Percentiles rank a stretch among this genome's conserved stretches.
These are phyloP conservation scores for Fagus sylvatica DNA, from an alignment of 306 rosid species.

Conservation along the genomic window DNA sequence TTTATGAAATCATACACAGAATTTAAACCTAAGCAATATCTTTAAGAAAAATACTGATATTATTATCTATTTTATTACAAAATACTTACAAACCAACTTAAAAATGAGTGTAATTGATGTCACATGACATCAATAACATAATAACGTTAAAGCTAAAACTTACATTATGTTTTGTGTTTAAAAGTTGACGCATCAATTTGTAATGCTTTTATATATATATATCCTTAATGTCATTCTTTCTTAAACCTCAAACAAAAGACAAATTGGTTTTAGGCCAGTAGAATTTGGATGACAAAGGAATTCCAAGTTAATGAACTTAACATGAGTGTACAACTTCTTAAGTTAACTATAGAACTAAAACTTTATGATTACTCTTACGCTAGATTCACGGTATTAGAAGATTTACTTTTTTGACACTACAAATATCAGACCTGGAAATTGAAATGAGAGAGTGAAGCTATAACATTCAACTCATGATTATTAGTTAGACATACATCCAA, in stretches of 20 bases:
- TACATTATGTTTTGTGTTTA: too few relatives aligned
- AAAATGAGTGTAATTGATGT: too few relatives aligned
- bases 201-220: too few relatives aligned
- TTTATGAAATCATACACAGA: too few relatives aligned
- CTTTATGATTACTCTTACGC: not conserved
- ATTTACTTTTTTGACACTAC: not conserved
- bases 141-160: too few relatives aligned
- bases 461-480: not conserved
- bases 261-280: not conserved
- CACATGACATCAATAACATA: too few relatives aligned
- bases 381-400: not conserved
- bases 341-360: not conserved
- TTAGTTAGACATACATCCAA: not conserved
- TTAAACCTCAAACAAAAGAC: not conserved
- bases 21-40: too few relatives aligned
- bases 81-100: too few relatives aligned
- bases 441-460: not conserved
- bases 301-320: not conserved
- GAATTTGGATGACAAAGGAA: not conserved
- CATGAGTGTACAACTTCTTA: not conserved
- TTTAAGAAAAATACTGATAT: too few relatives aligned
- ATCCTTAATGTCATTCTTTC: not conserved
- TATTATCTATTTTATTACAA: too few relatives aligned
- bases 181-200: too few relatives aligned
- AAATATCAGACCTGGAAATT: not conserved